phyloP scores from a whole-genome alignment of 352 stramenopile genomes.

The Globisporangium viniferum region DNA sequence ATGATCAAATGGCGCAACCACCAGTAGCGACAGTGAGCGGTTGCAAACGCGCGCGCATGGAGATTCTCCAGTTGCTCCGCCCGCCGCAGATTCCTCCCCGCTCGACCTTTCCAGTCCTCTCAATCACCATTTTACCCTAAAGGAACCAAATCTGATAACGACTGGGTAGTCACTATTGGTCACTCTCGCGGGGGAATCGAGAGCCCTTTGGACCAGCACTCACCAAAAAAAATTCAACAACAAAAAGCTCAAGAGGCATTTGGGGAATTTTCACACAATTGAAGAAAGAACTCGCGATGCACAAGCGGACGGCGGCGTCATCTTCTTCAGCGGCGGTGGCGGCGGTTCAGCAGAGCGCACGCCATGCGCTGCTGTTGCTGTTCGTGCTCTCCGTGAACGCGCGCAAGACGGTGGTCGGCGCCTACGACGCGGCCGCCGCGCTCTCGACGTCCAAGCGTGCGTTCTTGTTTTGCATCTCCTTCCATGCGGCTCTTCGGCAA shows the following conservation, averaged over 20 bases:
- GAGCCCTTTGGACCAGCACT: conserved; percentile 8
- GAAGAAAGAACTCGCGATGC: not conserved
- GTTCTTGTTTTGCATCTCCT: not conserved
- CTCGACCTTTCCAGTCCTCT: too few relatives aligned
- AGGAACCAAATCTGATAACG: not conserved
- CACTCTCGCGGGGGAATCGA: not conserved
- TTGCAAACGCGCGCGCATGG: not conserved
- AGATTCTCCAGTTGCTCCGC: too few relatives aligned
- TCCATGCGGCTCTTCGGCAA: not conserved
- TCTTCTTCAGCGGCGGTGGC: not conserved
- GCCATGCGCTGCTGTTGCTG: conserved; percentile 27
- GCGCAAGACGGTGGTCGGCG: conserved; percentile 23
- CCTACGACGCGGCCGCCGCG: conserved; percentile 16
- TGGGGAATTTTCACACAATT: not conserved
- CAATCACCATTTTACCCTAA: too few relatives aligned
- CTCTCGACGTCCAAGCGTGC: conserved; percentile 14
- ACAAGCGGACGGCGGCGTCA: not conserved
- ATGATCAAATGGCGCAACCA: not conserved
- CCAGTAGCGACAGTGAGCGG: not conserved
- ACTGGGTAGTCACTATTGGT: not conserved
- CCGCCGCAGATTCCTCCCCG: too few relatives aligned
- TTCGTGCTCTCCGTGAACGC: conserved; percentile 26
- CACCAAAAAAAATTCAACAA: not conserved
- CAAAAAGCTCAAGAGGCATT: not conserved
- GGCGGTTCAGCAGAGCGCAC: conserved; percentile 2